These are phyloP conservation scores for Lodderomyces oxycetoniae DNA, from an alignment of 1,139 yeast genomes.

Conservation along the genomic window DNA sequence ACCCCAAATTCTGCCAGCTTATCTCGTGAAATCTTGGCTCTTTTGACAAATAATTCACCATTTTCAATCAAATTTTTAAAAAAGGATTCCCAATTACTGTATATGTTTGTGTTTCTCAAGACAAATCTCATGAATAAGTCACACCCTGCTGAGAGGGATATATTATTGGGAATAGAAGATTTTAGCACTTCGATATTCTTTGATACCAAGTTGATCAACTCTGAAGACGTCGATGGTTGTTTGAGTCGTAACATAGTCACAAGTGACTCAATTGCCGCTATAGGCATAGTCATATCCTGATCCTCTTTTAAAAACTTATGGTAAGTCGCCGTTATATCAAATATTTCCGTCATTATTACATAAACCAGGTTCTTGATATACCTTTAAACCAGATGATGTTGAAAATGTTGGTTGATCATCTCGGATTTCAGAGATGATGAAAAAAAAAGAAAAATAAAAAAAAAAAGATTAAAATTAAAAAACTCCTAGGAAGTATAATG, in stretches of 20 bases:
- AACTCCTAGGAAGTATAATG: too few species aligned
- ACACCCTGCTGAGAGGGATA: conserved; percentile 94
- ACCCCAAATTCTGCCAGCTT: conserved; percentile 86
- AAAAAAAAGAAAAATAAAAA: too few species aligned
- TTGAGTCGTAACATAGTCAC: conserved; percentile 77
- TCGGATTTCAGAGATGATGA: too few species aligned
- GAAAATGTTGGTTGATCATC: background rate
- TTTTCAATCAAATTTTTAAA: conserved; percentile 83
- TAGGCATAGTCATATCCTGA: conserved; percentile 96
- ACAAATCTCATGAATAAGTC: conserved; percentile 94
- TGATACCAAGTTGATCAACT: conserved; percentile 75
- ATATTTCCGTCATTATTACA: conserved; percentile 17
- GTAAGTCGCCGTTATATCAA: conserved; percentile 80
- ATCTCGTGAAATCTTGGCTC: conserved; percentile 87
- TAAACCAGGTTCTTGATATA: background rate
- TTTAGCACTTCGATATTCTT: conserved; percentile 73
- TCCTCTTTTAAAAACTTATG: conserved; percentile 78
- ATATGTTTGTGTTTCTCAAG: conserved; percentile 78
- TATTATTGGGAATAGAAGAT: conserved; percentile 78
- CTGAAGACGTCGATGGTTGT: conserved; percentile 91
- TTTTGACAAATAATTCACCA: conserved; percentile 84
- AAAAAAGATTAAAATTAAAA: too few species aligned
- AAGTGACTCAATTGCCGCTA: conserved; percentile 94
- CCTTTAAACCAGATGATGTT: background rate
- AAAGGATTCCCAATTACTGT: conserved; percentile 96